Evolutionary conservation across 305 asterid genomes (phyloP).

Genomic region (Fraxinus angustifolia): DNA sequence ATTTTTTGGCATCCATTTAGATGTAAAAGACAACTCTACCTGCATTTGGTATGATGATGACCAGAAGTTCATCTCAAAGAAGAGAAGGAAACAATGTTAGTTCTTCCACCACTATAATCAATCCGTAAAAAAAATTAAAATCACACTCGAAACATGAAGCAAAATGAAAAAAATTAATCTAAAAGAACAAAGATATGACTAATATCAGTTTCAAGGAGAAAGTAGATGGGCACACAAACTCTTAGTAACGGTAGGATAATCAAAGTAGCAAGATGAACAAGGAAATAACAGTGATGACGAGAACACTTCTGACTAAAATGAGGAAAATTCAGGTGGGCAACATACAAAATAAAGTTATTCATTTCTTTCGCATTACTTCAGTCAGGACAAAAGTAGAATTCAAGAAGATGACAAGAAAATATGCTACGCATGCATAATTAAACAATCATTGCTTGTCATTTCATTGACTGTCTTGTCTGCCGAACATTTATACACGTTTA

Average conservation of each 20-base stretch:
- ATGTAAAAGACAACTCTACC: constrained; percentile 60
- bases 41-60: constrained; percentile 99
- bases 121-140: background rate
- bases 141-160: background rate
- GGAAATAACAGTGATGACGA: background rate
- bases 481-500: background rate
- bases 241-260: background rate
- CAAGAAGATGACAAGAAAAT: background rate
- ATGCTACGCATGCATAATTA: background rate
- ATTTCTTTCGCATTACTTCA: background rate
- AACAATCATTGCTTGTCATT: background rate
- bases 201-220: background rate
- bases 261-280: background rate
- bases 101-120: constrained; percentile 36
- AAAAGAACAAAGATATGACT: background rate
- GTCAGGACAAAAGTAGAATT: background rate
- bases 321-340: background rate
- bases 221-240: background rate
- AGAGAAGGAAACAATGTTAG: constrained; percentile 97
- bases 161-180: background rate
- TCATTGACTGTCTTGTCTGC: background rate
- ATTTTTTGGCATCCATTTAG: constrained; percentile 89
- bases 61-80: constrained; percentile 96
- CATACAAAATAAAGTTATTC: background rate
- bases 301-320: background rate